Evolutionary conservation across 768 basidiomycete species (phyloP), one percentile per base, ranked within the genome.

Genomic region (Suillus subalutaceus): DNA sequence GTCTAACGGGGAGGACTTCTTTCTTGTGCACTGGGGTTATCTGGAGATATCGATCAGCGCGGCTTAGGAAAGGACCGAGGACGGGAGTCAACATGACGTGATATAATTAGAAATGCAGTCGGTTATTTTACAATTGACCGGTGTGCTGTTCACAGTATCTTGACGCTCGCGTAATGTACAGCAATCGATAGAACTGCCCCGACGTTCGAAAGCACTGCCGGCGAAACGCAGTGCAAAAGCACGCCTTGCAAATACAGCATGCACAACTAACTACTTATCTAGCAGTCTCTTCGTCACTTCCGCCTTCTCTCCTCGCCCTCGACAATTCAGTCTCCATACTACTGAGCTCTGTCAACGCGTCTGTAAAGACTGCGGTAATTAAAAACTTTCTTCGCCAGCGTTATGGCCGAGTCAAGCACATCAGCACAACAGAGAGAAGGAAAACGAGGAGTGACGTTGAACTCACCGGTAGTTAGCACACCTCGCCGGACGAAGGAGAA

Each of bases 21-120:
- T 93, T 90, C 85, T 95, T 95, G 63, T 81, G 87, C 3, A 83
- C 84, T n/a, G 92, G 88, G 62, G 88, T 87, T 16, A 80, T 78
- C 80, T 78, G 88, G 79, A 99, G 87, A 63, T 41, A 26, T 26
- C 26, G 26, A 26, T 26, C 26, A 26, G 26, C 26, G 26, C 26
- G 26, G 26, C 26, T 26, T 26, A 26, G 26, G 26, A 26, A 26
- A 26, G 26, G 26, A 26, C 26, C 2, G 26, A 26, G 26, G 26
- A 26, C 26, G 26, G n/a, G n/a, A 26, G 26, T 26, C 26, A 26
- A 1, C 26, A 26, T 26, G 26, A 26, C 2, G 32, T 5, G 15
- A 41, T 16, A 6, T 35, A 35, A 30, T 8, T 52, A 52, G 26
- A 52, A 52, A 52, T 52, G 7, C 30, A 52, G 26, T 46, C 44